Evolutionary conservation across 805 yeast genomes (phyloP).

Genomic region (Yarrowia sp.): DNA sequence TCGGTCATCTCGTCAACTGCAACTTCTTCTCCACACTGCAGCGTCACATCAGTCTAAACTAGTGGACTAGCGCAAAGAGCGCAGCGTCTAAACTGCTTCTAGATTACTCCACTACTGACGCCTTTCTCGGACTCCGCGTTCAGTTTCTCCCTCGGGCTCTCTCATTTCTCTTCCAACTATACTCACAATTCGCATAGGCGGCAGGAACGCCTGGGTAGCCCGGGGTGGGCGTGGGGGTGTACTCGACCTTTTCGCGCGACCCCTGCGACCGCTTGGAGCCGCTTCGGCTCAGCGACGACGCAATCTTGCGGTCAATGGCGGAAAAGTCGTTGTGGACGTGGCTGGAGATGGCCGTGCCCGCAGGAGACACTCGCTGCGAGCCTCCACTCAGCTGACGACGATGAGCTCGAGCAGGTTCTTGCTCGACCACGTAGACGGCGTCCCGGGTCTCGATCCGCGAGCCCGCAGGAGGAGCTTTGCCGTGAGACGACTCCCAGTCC

Average conservation of each 20-base stretch:
- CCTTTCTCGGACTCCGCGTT: too few relatives aligned
- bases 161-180: neutral
- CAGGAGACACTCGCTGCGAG: neutral
- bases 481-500: conserved; percentile 15
- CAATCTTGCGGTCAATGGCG: conserved; percentile 12
- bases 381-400: conserved; percentile 16
- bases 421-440: conserved; percentile 15
- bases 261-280: conserved; percentile 2
- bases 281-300: neutral
- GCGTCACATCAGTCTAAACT: too few relatives aligned
- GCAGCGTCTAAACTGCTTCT: too few relatives aligned
- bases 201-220: neutral
- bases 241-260: neutral
- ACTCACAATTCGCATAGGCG: conserved; percentile 4
- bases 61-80: too few relatives aligned
- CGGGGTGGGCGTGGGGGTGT: neutral
- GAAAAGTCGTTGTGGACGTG: conserved; percentile 15
- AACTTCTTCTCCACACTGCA: too few relatives aligned
- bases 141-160: too few relatives aligned
- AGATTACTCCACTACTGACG: too few relatives aligned
- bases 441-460: conserved; percentile 21
- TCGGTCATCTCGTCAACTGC: too few relatives aligned
- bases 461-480: conserved; percentile 12
- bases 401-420: neutral
- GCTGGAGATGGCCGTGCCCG: neutral